phyloP scores from a whole-genome alignment of 441 rosid species.

The Gossypium trilobum region DNA sequence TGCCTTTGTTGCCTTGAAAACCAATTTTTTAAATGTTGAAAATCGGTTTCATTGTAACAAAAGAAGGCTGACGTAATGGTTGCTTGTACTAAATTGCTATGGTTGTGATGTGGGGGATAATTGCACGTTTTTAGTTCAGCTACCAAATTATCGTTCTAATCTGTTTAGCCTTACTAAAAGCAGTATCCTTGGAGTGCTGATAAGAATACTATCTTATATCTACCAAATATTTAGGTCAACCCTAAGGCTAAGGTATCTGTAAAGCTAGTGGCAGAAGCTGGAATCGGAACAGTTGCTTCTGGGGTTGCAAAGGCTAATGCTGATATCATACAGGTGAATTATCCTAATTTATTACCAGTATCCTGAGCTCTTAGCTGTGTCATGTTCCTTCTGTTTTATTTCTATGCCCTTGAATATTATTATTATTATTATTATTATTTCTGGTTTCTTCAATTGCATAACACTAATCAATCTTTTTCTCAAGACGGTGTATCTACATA shows the following conservation, averaged over 20 bases:
- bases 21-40: not conserved
- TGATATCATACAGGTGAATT: slow-evolving; percentile 79
- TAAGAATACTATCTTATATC: slow-evolving; percentile 5
- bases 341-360: slow-evolving; percentile 3
- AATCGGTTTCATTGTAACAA: not conserved
- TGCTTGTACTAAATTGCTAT: not conserved
- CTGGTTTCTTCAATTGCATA: not conserved
- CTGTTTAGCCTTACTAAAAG: not conserved
- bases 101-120: not conserved
- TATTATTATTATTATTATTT: not conserved
- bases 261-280: slow-evolving; percentile 99
- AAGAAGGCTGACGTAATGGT: not conserved
- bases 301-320: slow-evolving; percentile 99
- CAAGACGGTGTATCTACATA: not conserved
- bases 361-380: slow-evolving; percentile 9
- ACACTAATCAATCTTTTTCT: not conserved
- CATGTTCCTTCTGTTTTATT: slow-evolving; percentile 3
- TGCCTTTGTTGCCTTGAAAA: not conserved
- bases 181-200: slow-evolving; percentile 2
- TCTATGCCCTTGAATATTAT: not conserved
- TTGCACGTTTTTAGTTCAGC: not conserved
- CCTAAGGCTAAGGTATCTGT: slow-evolving; percentile 96
- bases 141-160: not conserved
- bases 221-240: slow-evolving; percentile 54
- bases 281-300: slow-evolving; percentile 97